A percentile compares a stretch with the other conserved stretches of the same genome.
These are phyloP conservation scores for Pyrrhoderma lamaoense DNA, from an alignment of 1,284 basidiomycete species.

Conservation along the genomic window DNA sequence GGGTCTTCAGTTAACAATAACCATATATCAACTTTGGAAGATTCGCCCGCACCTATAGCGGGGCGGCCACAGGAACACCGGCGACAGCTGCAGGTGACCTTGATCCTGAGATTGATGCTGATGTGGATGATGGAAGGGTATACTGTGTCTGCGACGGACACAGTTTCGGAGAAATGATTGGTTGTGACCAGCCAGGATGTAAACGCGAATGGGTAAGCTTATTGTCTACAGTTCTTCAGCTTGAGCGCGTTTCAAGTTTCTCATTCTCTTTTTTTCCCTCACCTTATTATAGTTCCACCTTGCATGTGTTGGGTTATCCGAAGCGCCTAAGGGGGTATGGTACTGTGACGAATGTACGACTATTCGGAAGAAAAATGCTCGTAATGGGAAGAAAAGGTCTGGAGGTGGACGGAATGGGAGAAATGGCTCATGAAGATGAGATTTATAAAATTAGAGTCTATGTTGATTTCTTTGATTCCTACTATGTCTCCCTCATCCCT, in stretches of 20 bases:
- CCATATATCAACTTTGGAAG: constrained; percentile 6
- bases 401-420: constrained; percentile 28
- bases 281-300: constrained; percentile 94
- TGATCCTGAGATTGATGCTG: constrained; percentile 33
- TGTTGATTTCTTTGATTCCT: neutral
- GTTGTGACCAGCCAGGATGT: constrained; percentile 87
- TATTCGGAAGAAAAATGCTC: constrained; percentile 35
- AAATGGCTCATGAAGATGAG: too few species aligned
- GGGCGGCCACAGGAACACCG: constrained; percentile 18
- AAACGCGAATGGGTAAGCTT: constrained; percentile 88
- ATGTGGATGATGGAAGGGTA: constrained; percentile 56
- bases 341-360: constrained; percentile 64
- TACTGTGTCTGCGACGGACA: constrained; percentile 89
- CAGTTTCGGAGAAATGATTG: constrained; percentile 96
- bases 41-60: constrained; percentile 16
- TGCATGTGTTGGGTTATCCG: constrained; percentile 65
- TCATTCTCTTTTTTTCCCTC: constrained; percentile 11
- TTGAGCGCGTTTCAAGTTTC: constrained; percentile 13
- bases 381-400: constrained; percentile 28
- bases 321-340: constrained; percentile 75
- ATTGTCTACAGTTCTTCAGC: too few species aligned
- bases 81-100: constrained; percentile 18
- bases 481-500: too few species aligned
- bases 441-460: too few species aligned
- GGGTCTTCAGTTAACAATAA: constrained; percentile 28